Evolutionary conservation across 129 eudicot species (phyloP).

Genomic region (Arctium minus): DNA sequence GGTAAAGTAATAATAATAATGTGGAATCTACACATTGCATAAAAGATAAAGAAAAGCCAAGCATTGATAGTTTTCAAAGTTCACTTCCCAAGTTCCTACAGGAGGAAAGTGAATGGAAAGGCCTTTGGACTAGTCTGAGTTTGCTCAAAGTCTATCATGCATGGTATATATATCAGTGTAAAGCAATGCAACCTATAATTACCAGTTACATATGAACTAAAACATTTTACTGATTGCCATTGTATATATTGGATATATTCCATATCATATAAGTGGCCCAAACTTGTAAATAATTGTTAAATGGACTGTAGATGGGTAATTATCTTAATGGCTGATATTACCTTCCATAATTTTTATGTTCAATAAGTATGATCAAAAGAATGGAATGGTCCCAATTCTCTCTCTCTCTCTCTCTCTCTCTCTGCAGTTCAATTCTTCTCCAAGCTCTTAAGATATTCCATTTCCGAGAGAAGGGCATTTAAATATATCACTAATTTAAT

Average conservation of each 20-base stretch:
- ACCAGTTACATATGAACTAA: slow-evolving; percentile 9
- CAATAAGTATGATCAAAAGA: background rate
- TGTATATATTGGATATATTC: background rate
- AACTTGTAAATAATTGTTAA: background rate
- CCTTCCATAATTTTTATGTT: background rate
- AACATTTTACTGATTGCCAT: background rate
- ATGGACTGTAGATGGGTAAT: background rate
- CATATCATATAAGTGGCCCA: slow-evolving; percentile 18
- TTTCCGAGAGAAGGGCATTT: background rate
- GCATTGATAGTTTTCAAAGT: slow-evolving; percentile 42
- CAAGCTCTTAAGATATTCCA: background rate
- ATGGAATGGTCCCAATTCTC: background rate
- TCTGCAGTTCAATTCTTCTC: background rate
- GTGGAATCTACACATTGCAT: slow-evolving; percentile 50
- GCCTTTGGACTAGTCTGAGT: slow-evolving; percentile 35
- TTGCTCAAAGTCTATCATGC: slow-evolving; percentile 31
- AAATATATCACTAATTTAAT: background rate
- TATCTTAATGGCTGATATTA: background rate
- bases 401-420: background rate
- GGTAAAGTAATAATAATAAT: slow-evolving; percentile 42
- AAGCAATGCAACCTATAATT: slow-evolving; percentile 11
- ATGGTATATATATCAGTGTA: slow-evolving; percentile 10
- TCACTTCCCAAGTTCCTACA: slow-evolving; percentile 41
- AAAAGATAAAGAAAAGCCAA: slow-evolving; percentile 43
- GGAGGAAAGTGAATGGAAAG: slow-evolving; percentile 36